Conservation (phyloP, 352 stramenopile species). For the Phytophthora macrochlamydospora region DNA sequence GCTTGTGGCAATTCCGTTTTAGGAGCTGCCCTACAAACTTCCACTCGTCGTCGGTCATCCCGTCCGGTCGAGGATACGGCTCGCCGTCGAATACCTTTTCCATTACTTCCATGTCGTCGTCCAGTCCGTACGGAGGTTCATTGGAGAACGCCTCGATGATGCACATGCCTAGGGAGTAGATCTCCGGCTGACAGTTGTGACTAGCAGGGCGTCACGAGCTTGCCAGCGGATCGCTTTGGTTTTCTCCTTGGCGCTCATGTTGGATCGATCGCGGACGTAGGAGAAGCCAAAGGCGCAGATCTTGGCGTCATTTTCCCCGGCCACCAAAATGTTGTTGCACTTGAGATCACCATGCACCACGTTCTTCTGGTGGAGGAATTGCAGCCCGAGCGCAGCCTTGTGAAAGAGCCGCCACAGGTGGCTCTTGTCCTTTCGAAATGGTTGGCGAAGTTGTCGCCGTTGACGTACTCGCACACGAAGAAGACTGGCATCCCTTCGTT, state of each 20-base stretch:
- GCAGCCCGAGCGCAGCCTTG: constrained; percentile 40
- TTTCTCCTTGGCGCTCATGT: constrained; percentile 8
- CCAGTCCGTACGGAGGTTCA: constrained; percentile 18
- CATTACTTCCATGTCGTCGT: constrained; percentile 13
- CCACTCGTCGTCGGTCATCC: constrained; percentile 26
- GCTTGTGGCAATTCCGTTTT: background rate
- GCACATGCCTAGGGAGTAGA: constrained; percentile 42
- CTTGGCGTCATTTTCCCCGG: constrained; percentile 27
- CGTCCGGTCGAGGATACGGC: constrained; percentile 6
- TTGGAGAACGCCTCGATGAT: constrained; percentile 35
- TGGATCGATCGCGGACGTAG: constrained; percentile 20
- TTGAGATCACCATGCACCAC: constrained; percentile 86
- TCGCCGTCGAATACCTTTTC: constrained; percentile 9
- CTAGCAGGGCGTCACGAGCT: constrained; percentile 27
- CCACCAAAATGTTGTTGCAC: constrained; percentile 79
- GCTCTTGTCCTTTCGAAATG: constrained; percentile 20
- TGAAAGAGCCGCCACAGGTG: constrained; percentile 32
- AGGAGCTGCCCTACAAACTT: constrained; percentile 8
- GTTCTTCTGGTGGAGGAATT: constrained; percentile 56
- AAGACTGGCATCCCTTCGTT: constrained; percentile 18
- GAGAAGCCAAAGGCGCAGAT: constrained; percentile 41
- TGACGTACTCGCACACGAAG: constrained; percentile 5
- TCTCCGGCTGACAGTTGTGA: constrained; percentile 10
- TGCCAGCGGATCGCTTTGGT: constrained; percentile 25
- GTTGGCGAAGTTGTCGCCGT: constrained; percentile 21